Conservation (phyloP, 2,329 filamentous ascomycete species). For the Neurospora sp. region DNA sequence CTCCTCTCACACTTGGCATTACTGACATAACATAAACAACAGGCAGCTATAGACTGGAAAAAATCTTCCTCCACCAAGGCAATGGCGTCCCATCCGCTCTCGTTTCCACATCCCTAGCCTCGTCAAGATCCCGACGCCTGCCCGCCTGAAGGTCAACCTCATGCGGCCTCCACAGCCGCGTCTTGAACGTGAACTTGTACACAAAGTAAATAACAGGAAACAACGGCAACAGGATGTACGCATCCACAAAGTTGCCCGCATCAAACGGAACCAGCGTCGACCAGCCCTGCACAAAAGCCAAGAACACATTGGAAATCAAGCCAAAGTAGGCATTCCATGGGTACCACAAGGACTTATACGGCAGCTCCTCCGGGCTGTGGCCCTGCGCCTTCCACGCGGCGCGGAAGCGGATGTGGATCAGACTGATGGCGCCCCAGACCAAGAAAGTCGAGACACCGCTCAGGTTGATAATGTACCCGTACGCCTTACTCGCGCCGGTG, state of each 20-base stretch:
- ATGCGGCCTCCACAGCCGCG: constrained; percentile 36
- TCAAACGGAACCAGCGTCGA: constrained; percentile 48
- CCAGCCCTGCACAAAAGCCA: constrained; percentile 54
- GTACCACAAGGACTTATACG: constrained; percentile 44
- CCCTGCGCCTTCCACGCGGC: constrained; percentile 51
- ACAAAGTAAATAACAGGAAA: constrained; percentile 47
- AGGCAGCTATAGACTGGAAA: constrained; percentile 9
- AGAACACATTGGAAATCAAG: constrained; percentile 45
- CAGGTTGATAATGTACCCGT: constrained; percentile 61
- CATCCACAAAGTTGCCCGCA: constrained; percentile 50
- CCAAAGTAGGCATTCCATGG: constrained; percentile 53
- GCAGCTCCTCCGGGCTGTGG: constrained; percentile 41
- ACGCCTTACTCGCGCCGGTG: constrained; percentile 55
- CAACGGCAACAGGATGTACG: constrained; percentile 51
- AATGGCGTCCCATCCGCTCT: constrained; percentile 14
- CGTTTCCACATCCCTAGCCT: constrained; percentile 25
- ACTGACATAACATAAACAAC: background rate
- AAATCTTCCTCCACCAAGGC: constrained; percentile 35
- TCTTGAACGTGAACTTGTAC: constrained; percentile 47
- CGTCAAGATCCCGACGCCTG: constrained; percentile 44
- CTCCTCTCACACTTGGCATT: background rate
- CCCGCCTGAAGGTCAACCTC: constrained; percentile 50
- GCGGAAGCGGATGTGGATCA: constrained; percentile 65
- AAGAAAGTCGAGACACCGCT: constrained; percentile 62
- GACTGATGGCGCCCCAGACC: constrained; percentile 61